Base-by-base conservation (phyloP, 2,329 filamentous ascomycete species). In the Periconia macrospinosa region DNA sequence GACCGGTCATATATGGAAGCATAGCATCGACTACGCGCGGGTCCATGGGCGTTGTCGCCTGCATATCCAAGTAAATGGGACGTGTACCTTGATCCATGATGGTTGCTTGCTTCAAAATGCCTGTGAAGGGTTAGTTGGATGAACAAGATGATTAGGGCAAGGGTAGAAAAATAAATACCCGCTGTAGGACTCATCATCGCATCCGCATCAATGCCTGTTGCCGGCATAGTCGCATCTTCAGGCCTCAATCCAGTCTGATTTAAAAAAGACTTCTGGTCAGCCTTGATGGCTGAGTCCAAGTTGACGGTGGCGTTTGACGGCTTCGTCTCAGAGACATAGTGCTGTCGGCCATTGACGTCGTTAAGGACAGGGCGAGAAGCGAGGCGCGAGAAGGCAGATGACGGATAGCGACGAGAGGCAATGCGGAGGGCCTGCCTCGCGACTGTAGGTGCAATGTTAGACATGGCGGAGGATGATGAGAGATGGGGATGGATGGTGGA, bases 61-160 rank as follows among this genome's bases (percentile, higher is more conserved):
- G 94, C 88, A 96, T 96, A 72, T 99, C 94, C 50, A 99, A 87
- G 69, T 99, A 99, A 71, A 99, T 97, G 40, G 94, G 94, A 55
- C 94, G 83, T 57, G 90, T 88, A 54, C 94, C 94, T 75, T 96
- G 87, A 63, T 96, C 92, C 88, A 97, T 90, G 59, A 96, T 81
- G 13, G 91, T 92, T 9, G 92, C 93, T 74, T 96, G 89, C 79
- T 94, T 95, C 57, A 99, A 80, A 44, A 97, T 88, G 61, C 90
- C 89, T 83, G 55, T 2, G 18, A 33, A 3, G 6, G 18, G 55
- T 72, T 49, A 71, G 55, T 53, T 49, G 52, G 41, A 44, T 43
- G 43, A 46, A 41, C 50, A 49, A 43, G 50, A 37, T 41, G 53
- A n/a, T 10, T 10, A 13, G 11, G 15, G 33, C 14, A 48, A 41